Evolutionary conservation across 352 stramenopile genomes (phyloP), one percentile per base, ranked within the genome.

Genomic region (Phytophthora brassicae): DNA sequence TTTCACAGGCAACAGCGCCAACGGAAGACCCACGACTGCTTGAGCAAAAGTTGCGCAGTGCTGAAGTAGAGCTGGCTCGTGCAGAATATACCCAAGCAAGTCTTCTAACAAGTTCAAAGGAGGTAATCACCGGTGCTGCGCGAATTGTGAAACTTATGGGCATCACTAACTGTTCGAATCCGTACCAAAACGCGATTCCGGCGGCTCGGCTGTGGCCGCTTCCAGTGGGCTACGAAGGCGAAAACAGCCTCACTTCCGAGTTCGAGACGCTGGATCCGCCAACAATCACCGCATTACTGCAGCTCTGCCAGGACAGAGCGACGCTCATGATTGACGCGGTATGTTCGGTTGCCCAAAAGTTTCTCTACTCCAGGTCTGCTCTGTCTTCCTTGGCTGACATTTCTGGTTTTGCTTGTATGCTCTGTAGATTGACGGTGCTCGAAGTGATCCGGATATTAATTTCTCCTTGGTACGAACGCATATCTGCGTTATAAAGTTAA

Each of bases 71-170:
- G 48, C 68, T 94, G 9, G 70, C 73, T 22, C 78, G 81, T 9
- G 69, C 74, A 0, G 84, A 92, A 36, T 84, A 82, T 17, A 88
- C 79, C 3, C 84, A 94, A 44, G 76, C 76, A 14, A 76, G 62
- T 26, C 55, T 91, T 8, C 64, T 94, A 7, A 88, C 84, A 6
- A 89, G 61, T 19, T 91, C 84, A 1, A 93, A 94, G 45, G 84
- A 94, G 43, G 74, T 93, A 12, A 81, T 89, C 48, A 70, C 74
- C 8, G 84, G 86, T 16, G 78, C 79, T 0, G 78, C 80, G 16
- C 72, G 84, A 28, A 78, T 93, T 44, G 82, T 88, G 19, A 89
- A 91, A 48, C 76, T 94, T 16, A 59, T 89, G 39, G 84, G 84
- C 4, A 81, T 92, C 53, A 93, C 82, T 2, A 88, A 80, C 16